phyloP scores from a whole-genome alignment of 164 flowering plant species.

The Stephania japonica region DNA sequence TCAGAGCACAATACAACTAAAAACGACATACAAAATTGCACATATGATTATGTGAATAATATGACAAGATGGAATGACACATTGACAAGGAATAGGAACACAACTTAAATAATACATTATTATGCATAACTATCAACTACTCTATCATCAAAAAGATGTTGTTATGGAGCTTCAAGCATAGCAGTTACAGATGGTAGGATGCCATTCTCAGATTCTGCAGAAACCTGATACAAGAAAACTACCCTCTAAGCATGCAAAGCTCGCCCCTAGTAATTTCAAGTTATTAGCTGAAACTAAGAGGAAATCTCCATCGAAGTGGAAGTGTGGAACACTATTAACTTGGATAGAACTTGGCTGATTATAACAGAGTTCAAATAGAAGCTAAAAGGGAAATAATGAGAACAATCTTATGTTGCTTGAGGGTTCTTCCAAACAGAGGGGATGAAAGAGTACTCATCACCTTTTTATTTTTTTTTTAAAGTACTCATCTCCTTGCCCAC shows the following conservation, averaged over 20 bases:
- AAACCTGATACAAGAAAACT: neutral
- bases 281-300: too few relatives aligned
- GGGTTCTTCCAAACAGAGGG: too few relatives aligned
- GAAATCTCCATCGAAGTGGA: too few relatives aligned
- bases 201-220: neutral
- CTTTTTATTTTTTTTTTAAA: too few relatives aligned
- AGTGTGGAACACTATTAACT: too few relatives aligned
- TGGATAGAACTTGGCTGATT: too few relatives aligned
- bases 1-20: neutral
- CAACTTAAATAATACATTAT: neutral
- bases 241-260: neutral
- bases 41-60: neutral
- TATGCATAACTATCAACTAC: neutral
- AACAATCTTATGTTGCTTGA: too few relatives aligned
- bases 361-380: too few relatives aligned
- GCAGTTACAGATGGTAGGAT: neutral
- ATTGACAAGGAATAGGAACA: neutral
- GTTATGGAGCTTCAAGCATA: too few relatives aligned
- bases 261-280: neutral
- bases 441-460: too few relatives aligned
- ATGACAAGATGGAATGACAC: neutral
- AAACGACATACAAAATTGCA: neutral
- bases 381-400: too few relatives aligned
- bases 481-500: too few relatives aligned
- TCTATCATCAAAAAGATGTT: neutral